Evolutionary conservation across 2,329 filamentous ascomycete species (phyloP).

Genomic region (Epichloe sp.): DNA sequence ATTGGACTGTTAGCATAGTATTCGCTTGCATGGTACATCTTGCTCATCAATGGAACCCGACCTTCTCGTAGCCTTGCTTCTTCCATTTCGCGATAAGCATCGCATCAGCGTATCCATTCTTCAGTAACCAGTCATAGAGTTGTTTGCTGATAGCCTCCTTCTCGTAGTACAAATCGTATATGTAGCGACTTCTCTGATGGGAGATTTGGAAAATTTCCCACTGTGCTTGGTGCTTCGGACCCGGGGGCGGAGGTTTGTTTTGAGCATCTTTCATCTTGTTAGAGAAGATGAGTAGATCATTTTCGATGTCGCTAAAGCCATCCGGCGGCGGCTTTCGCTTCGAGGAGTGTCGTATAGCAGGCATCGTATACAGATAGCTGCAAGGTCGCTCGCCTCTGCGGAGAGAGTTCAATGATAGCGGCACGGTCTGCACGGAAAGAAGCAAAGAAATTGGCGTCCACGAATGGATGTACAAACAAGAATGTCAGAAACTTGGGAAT

Average conservation of each 20-base stretch:
- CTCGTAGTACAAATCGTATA: slow-evolving; percentile 96
- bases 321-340: slow-evolving; percentile 74
- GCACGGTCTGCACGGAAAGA: not conserved
- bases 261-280: slow-evolving; percentile 96
- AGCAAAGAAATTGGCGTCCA: not conserved
- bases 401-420: not conserved
- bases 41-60: slow-evolving; percentile 23
- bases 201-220: slow-evolving; percentile 98
- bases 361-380: slow-evolving; percentile 39
- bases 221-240: slow-evolving; percentile 72
- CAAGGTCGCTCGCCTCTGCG: not conserved
- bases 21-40: slow-evolving; percentile 5
- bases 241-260: slow-evolving; percentile 71
- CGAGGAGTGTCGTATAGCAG: slow-evolving; percentile 59
- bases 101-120: slow-evolving; percentile 90
- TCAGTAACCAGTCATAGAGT: slow-evolving; percentile 91
- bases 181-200: slow-evolving; percentile 82
- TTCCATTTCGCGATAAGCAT: slow-evolving; percentile 99
- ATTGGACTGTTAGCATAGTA: slow-evolving; percentile 1
- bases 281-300: slow-evolving; percentile 70
- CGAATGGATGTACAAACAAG: not conserved
- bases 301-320: slow-evolving; percentile 79
- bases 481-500: not conserved
- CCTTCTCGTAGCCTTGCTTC: slow-evolving; percentile 98
- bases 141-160: slow-evolving; percentile 89